phyloP scores from a whole-genome alignment of 164 flowering plant genomes.

The Aristolochia fimbriata region DNA sequence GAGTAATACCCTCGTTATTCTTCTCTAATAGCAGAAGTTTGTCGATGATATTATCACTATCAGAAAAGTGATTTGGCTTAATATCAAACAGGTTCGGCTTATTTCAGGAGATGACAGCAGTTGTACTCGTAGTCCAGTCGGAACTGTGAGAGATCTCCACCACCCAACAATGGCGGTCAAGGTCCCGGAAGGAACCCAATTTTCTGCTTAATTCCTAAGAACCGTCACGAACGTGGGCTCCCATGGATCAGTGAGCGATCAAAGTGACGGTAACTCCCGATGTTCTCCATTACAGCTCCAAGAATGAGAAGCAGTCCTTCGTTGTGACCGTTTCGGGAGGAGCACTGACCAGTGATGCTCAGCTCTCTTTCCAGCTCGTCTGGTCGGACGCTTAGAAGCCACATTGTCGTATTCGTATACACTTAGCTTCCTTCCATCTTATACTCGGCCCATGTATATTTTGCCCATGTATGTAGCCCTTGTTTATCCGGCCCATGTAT shows the following conservation, averaged over 20 bases:
- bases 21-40: too few species aligned
- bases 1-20: too few species aligned
- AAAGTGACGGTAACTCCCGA: conserved; percentile 22
- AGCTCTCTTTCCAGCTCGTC: conserved; percentile 27
- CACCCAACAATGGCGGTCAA: conserved; percentile 30
- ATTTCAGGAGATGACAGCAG: conserved; percentile 21
- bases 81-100: conserved; percentile 2
- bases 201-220: conserved; percentile 14
- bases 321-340: conserved; percentile 31
- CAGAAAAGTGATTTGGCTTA: too few species aligned
- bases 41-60: too few species aligned
- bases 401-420: conserved; percentile 16
- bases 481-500: too few species aligned
- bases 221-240: conserved; percentile 42
- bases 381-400: conserved; percentile 54
- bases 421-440: too few species aligned
- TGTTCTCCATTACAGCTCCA: conserved; percentile 20
- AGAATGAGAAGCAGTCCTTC: conserved; percentile 26
- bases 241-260: conserved; percentile 11
- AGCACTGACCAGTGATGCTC: not conserved
- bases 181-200: not conserved
- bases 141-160: conserved; percentile 15
- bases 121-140: conserved; percentile 12
- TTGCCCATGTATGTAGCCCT: too few species aligned
- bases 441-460: too few species aligned